Base-by-base conservation (phyloP, 306 rosid genomes). In the Prinsepia uniflora region DNA sequence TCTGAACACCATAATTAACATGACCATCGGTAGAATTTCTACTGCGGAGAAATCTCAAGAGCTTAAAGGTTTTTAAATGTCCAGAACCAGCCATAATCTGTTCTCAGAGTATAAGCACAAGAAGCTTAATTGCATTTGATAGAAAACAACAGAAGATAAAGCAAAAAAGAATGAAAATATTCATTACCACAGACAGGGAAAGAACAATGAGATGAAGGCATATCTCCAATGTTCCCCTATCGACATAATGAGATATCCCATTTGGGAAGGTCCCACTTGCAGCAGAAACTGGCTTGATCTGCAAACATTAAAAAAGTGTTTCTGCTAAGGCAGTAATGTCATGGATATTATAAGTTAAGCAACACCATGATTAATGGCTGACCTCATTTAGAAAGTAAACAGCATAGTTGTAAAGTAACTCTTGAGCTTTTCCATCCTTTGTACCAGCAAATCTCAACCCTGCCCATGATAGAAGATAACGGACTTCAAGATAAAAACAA, bases 61-160 rank as follows among this genome's bases (percentile, higher is more conserved):
- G 76, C 53, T 85, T 90, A 71, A 93, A 88, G 56, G 96, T 93
- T 74, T 90, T 90, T 80, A 93, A 79, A 87, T 90, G 96, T 78
- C 98, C 98, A 75, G 98, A 90, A 72, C 98, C 98, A 77, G 98
- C 98, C 97, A 93, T 90, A 70, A 93, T 93, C 98, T 93, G 87
- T 53, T 60, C 22, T 69, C 74, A 72, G 53, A 85, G 71, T 68
- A 76, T 79, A 56, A 77, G 73, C 67, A 78, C 74, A 48, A 44
- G 30, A 64, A 48, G 56, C 70, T 79, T 74, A 46, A 34, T 43
- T 70, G 61, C 24, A 47, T 63, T 65, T 70, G 41, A 39, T 10
- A 36, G 22, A 12, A 53, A 42, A 59, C 9, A 15, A 22, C 8
- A 19, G 64, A 43, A 52, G 45, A 36, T 54, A 44, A 57, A 45